Evolutionary conservation across 148 eudicot genomes (phyloP).

Genomic region (Amaranthus cruentus): DNA sequence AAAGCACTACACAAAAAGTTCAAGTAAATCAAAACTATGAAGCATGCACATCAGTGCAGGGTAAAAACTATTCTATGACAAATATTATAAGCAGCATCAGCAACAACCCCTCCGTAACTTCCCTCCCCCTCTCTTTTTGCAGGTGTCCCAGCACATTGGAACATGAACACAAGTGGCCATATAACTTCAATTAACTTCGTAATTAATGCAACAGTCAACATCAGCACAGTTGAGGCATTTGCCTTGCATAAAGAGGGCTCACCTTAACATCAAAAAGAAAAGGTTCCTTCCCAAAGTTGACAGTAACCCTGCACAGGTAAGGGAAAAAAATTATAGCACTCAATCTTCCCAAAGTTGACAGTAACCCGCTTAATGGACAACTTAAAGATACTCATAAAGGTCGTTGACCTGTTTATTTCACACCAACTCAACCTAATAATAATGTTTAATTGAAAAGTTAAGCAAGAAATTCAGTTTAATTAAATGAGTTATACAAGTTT

Average conservation of each 20-base stretch:
- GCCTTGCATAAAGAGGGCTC: conserved; percentile 22
- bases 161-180: background rate
- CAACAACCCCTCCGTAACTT: background rate
- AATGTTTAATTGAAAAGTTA: no score
- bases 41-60: background rate
- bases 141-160: background rate
- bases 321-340: background rate
- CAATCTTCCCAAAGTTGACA: background rate
- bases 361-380: no score
- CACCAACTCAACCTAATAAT: no score
- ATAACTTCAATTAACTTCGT: background rate
- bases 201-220: conserved; percentile 1
- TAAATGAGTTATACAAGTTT: no score
- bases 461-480: no score
- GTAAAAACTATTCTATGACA: no score
- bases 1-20: background rate
- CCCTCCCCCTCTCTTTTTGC: background rate
- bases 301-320: conserved; percentile 58
- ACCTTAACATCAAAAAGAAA: conserved; percentile 82
- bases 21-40: background rate
- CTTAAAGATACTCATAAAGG: no score
- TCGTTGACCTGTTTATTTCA: no score
- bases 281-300: conserved; percentile 84
- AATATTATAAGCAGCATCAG: background rate
- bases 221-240: background rate